Evolutionary conservation across 108 stramenopile species (phyloP), one percentile per base, ranked within the genome.

Genomic region (Conticribra weissflogii): DNA sequence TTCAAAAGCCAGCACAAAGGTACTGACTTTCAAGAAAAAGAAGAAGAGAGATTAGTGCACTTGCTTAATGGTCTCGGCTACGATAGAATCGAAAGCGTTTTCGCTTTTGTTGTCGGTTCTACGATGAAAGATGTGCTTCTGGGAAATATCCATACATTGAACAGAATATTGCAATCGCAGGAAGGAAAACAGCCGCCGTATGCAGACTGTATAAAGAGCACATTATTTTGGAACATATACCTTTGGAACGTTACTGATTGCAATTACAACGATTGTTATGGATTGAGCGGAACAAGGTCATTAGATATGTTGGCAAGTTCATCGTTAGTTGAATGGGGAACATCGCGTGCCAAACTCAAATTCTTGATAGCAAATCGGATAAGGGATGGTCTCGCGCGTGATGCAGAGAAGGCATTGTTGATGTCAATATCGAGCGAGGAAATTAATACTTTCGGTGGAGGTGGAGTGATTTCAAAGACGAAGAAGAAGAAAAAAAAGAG

Each of bases 401-500:
- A 85, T 64, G 71, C 74, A 34, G 69, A 86, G 59, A 62, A 63
- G 46, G 64, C 48, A 22, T 69, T 78, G 46, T 44, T 79, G 54
- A 58, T 70, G 68, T 49, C 59, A 15, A 44, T 79, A 19, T 49
- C 41, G 15, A 19, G 27, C 16, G 56, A 64, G 5, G 36, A 5
- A 46, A 33, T 25, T 24, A 51, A 56, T 36, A 8, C 31, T 24
- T 21, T 16, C 8, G 27, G 28, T 56, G 31, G 16, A 30, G 41
- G 14, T 5, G 24, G 7, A 27, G 59, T 19, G n/a, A 62, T 74
- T 62, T 25, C 44, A 2, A 84, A 62, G 51, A 74, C 66, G 62
- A 82, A 59, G 58, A 73, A 69, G 19, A 68, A 66, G 47, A 64
- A 59, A 46, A 82, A 79, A 48, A 82, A 71, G 70, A 81, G 66